phyloP scores from a whole-genome alignment of 2,329 filamentous ascomycete species.

The Aureobasidium uvarum region DNA sequence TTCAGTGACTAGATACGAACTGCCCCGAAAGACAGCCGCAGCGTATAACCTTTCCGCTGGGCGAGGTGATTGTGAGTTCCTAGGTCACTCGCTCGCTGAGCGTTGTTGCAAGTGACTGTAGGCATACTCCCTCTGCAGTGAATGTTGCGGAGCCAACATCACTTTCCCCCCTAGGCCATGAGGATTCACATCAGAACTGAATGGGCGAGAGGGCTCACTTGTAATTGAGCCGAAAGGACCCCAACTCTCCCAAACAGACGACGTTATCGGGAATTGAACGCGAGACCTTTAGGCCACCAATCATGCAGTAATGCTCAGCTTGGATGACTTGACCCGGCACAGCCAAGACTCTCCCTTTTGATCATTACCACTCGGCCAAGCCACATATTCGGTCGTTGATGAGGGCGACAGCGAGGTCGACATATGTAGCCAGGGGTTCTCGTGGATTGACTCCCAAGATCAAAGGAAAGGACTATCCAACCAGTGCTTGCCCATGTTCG shows the following conservation, averaged over 20 bases:
- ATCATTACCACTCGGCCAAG: constrained; percentile 12
- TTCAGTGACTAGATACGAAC: constrained; percentile 15
- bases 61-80: constrained; percentile 20
- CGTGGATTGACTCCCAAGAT: background rate
- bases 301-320: constrained; percentile 4
- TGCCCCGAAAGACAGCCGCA: constrained; percentile 22
- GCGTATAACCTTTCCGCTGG: constrained; percentile 24
- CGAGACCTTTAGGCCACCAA: constrained; percentile 2
- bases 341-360: constrained; percentile 1
- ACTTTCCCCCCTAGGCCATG: constrained; percentile 19
- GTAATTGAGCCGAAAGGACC: constrained; percentile 2
- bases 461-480: background rate
- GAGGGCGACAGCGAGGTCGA: background rate
- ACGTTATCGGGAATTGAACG: constrained; percentile 6
- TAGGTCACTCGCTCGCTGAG: constrained; percentile 14
- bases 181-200: constrained; percentile 7
- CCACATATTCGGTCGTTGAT: background rate
- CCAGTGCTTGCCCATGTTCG: background rate
- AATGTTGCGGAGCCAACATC: constrained; percentile 1
- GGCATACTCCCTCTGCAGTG: constrained; percentile 15
- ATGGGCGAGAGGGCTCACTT: background rate
- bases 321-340: constrained; percentile 2
- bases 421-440: constrained; percentile 1
- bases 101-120: constrained; percentile 24
- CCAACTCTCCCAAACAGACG: background rate